Evolutionary conservation across 2,329 filamentous ascomycete species (phyloP).

Genomic region (Furcasterigmium furcatum): DNA sequence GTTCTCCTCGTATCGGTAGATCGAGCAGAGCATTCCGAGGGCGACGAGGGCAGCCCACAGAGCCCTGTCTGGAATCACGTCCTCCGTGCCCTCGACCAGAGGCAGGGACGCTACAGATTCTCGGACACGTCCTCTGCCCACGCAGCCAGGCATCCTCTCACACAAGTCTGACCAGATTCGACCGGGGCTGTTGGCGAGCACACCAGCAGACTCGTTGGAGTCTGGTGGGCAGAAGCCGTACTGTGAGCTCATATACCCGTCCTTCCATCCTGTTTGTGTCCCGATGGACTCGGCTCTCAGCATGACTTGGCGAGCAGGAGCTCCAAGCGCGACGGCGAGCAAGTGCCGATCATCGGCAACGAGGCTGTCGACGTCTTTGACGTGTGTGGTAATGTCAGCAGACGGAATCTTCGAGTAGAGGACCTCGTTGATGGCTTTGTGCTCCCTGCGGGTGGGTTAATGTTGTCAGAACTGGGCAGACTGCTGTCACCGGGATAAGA

Average conservation of each 20-base stretch:
- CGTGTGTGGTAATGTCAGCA: slow-evolving; percentile 30
- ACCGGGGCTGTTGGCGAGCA: slow-evolving; percentile 42
- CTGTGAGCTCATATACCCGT: slow-evolving; percentile 48
- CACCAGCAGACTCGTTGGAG: slow-evolving; percentile 43
- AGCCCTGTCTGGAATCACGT: slow-evolving; percentile 47
- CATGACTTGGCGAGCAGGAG: slow-evolving; percentile 51
- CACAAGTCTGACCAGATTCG: slow-evolving; percentile 53
- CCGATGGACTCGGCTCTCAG: slow-evolving; percentile 51
- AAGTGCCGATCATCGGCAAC: slow-evolving; percentile 44
- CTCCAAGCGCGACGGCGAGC: slow-evolving; percentile 48
- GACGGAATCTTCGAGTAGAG: slow-evolving; percentile 41
- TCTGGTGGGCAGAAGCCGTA: slow-evolving; percentile 50
- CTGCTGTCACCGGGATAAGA: neutral
- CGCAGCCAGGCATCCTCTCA: slow-evolving; percentile 49
- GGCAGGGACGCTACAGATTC: slow-evolving; percentile 46
- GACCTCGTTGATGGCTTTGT: slow-evolving; percentile 43
- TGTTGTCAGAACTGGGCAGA: slow-evolving; percentile 4
- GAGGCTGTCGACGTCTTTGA: slow-evolving; percentile 44
- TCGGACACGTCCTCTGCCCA: slow-evolving; percentile 45
- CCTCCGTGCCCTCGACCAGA: slow-evolving; percentile 43
- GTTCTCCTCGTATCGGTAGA: slow-evolving; percentile 50
- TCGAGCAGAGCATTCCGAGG: slow-evolving; percentile 49
- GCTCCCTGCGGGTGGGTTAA: slow-evolving; percentile 30
- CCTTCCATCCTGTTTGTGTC: slow-evolving; percentile 45
- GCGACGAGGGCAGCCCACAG: slow-evolving; percentile 51